phyloP scores from a whole-genome alignment of 2,329 filamentous ascomycete genomes.

The Trichoderma simmonsii region DNA sequence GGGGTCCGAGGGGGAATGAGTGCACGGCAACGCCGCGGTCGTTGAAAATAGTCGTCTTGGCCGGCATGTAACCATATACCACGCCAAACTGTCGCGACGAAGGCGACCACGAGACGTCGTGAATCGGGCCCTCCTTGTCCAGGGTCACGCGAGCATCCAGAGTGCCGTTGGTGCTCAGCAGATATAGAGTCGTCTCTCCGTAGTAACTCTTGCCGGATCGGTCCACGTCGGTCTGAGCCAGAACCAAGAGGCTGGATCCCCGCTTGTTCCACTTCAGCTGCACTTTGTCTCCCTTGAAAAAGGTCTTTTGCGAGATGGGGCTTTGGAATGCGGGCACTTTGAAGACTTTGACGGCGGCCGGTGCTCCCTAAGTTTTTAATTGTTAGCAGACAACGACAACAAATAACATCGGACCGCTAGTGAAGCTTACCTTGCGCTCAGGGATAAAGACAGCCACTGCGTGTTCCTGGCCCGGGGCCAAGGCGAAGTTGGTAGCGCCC shows the following conservation, averaged over 20 bases:
- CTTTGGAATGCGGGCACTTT: conserved; percentile 81
- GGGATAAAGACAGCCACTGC: conserved; percentile 93
- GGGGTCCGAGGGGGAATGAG: conserved; percentile 79
- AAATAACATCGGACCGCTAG: not conserved
- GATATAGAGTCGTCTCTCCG: conserved; percentile 94
- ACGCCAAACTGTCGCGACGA: conserved; percentile 98
- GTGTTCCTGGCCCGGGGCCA: conserved; percentile 85
- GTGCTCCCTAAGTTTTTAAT: conserved; percentile 65
- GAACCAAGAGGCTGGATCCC: conserved; percentile 86
- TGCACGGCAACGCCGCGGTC: conserved; percentile 77
- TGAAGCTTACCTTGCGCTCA: conserved; percentile 74
- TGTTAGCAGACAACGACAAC: not conserved
- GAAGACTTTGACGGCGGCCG: conserved; percentile 90
- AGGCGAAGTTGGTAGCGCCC: conserved; percentile 82
- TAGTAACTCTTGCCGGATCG: conserved; percentile 99
- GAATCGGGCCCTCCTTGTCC: conserved; percentile 96
- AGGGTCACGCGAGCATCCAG: conserved; percentile 90
- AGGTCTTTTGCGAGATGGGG: conserved; percentile 93
- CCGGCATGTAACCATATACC: conserved; percentile 98
- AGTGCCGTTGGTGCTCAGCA: conserved; percentile 84
- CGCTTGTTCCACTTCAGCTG: conserved; percentile 96
- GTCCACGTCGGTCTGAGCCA: conserved; percentile 97
- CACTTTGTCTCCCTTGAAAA: conserved; percentile 99
- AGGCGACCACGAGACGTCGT: conserved; percentile 97
- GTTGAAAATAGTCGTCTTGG: conserved; percentile 98